Conservation (phyloP, 371 early-diverging fungal genomes). For the Mortierella sp. region DNA sequence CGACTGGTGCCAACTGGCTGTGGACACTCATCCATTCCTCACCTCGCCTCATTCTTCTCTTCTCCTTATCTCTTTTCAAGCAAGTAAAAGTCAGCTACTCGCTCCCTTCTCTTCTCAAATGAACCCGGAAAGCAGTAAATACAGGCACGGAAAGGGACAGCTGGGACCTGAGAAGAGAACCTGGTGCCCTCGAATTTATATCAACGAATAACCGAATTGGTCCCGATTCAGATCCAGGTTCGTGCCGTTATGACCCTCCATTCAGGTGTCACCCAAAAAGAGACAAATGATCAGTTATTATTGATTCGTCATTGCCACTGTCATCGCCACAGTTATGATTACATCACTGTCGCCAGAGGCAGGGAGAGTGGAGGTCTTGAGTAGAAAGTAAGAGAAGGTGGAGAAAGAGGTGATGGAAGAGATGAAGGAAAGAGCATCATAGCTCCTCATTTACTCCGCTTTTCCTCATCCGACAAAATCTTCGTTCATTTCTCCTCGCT, state of each 20-base stretch:
- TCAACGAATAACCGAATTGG: neutral
- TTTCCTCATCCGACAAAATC: neutral
- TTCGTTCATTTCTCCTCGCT: neutral
- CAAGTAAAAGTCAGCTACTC: neutral
- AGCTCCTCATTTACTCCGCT: neutral
- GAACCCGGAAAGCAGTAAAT: neutral
- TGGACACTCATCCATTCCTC: neutral
- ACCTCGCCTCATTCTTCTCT: neutral
- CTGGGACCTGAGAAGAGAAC: neutral
- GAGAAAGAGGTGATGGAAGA: too few relatives aligned
- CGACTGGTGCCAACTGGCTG: neutral
- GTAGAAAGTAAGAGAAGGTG: too few relatives aligned
- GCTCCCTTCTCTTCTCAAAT: neutral
- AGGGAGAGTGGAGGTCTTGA: neutral
- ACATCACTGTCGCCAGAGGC: neutral
- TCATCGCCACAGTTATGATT: neutral
- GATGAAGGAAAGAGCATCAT: neutral
- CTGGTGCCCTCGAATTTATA: neutral
- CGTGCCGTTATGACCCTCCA: neutral
- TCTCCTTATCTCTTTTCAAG: neutral
- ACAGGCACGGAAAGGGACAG: neutral
- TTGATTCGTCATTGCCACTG: too few relatives aligned
- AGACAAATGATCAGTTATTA: too few relatives aligned
- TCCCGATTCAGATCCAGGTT: constrained; percentile 11
- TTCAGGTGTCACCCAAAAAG: neutral